These are phyloP conservation scores for Geranium incanum DNA, from an alignment of 441 rosid genomes.

Conservation along the genomic window DNA sequence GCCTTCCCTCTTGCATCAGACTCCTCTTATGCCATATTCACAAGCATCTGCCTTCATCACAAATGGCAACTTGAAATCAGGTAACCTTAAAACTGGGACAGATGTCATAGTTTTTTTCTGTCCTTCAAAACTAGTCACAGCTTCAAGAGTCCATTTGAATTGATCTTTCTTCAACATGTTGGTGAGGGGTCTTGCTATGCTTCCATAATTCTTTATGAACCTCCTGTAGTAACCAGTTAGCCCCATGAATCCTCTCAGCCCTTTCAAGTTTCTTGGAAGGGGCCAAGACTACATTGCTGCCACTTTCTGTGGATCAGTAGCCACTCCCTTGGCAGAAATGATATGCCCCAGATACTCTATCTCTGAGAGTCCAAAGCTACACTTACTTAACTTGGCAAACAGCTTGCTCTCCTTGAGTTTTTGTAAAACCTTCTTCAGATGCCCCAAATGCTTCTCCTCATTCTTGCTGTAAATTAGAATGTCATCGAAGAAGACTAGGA, in stretches of 20 bases:
- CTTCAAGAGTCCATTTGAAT: not conserved
- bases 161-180: conserved; percentile 1
- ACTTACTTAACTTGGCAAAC: not conserved
- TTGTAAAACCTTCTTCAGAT: not conserved
- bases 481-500: not conserved
- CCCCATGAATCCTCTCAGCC: not conserved
- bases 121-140: not conserved
- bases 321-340: not conserved
- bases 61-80: not conserved
- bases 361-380: not conserved
- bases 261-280: not conserved
- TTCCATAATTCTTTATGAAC: not conserved
- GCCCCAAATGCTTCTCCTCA: not conserved
- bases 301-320: not conserved
- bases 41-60: not conserved
- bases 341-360: conserved; percentile 1
- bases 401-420: not conserved
- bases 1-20: not conserved
- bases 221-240: not conserved
- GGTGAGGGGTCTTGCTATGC: not conserved
- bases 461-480: not conserved
- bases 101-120: not conserved
- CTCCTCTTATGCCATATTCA: not conserved
- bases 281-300: not conserved
- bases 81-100: not conserved